phyloP scores from a whole-genome alignment of 1,284 basidiomycete species.

The Takashimella koratensis region DNA sequence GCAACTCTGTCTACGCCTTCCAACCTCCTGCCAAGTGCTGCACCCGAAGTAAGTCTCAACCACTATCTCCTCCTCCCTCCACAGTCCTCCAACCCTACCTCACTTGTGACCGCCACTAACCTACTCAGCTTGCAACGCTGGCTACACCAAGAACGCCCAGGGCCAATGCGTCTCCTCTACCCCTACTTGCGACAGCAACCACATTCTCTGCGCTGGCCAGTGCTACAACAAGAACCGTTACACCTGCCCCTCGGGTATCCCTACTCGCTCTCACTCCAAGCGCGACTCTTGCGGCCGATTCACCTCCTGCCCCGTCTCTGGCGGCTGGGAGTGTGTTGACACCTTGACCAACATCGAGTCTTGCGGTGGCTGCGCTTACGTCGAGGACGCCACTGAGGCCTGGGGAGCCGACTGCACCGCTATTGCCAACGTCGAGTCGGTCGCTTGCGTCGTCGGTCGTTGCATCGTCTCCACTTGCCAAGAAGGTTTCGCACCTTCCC shows the following conservation, averaged over 20 bases:
- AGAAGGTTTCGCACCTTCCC: background rate
- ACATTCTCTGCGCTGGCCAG: constrained; percentile 14
- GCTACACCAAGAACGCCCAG: background rate
- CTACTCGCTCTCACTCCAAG: background rate
- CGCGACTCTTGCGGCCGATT: constrained; percentile 16
- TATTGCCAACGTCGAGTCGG: background rate
- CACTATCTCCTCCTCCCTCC: background rate
- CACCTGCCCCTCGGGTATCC: constrained; percentile 19
- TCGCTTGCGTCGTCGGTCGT: background rate
- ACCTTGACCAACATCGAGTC: constrained; percentile 22
- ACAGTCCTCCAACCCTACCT: background rate
- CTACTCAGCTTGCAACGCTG: background rate
- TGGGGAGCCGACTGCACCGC: background rate
- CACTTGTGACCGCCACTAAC: background rate
- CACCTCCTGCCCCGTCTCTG: constrained; percentile 13
- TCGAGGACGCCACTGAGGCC: background rate
- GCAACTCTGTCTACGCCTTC: constrained; percentile 12
- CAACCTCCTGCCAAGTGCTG: constrained; percentile 11
- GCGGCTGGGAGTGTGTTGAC: constrained; percentile 24
- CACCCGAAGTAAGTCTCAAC: constrained; percentile 11
- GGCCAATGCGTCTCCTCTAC: background rate
- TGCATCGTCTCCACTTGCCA: background rate
- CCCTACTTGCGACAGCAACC: constrained; percentile 8
- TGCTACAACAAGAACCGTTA: constrained; percentile 14
- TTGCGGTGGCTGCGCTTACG: constrained; percentile 27